A percentile compares a stretch with the other conserved stretches of the same genome.
These are phyloP conservation scores for Paramyrothecium roridum DNA, from an alignment of 2,329 filamentous ascomycete species.

Conservation along the genomic window DNA sequence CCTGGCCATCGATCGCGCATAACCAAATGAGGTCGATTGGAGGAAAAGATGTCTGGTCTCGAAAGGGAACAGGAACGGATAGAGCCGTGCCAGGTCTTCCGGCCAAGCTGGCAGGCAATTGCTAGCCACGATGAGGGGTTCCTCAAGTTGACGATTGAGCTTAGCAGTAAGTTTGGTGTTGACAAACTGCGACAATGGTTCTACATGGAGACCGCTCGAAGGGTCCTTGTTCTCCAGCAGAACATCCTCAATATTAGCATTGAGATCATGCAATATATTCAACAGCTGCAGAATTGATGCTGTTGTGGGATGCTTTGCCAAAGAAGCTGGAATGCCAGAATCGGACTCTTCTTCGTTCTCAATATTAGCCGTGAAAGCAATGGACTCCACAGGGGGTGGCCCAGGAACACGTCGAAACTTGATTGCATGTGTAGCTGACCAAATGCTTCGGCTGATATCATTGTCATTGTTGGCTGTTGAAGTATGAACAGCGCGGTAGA, in stretches of 20 bases:
- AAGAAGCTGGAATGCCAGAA: slow-evolving; percentile 68
- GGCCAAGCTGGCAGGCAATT: slow-evolving; percentile 95
- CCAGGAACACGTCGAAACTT: slow-evolving; percentile 86
- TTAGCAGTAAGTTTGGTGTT: slow-evolving; percentile 98
- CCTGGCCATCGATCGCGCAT: slow-evolving; percentile 92
- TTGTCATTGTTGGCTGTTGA: slow-evolving; percentile 53
- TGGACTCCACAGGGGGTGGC: slow-evolving; percentile 71
- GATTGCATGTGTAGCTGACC: slow-evolving; percentile 87
- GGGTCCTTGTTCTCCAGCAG: slow-evolving; percentile 70
- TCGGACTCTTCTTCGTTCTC: slow-evolving; percentile 51
- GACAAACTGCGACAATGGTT: slow-evolving; percentile 90
- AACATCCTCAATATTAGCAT: slow-evolving; percentile 90
- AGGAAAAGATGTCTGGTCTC: slow-evolving; percentile 96
- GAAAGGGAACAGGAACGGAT: slow-evolving; percentile 96
- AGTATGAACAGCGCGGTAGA: slow-evolving; percentile 89
- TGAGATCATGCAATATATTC: slow-evolving; percentile 87
- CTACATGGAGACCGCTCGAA: slow-evolving; percentile 66
- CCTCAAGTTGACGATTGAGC: slow-evolving; percentile 92
- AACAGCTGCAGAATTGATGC: slow-evolving; percentile 84
- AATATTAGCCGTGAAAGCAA: slow-evolving; percentile 52
- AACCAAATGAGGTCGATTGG: slow-evolving; percentile 97
- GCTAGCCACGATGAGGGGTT: slow-evolving; percentile 94
- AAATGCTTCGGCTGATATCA: slow-evolving; percentile 71
- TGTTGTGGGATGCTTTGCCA: slow-evolving; percentile 80
- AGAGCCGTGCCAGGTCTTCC: slow-evolving; percentile 87